Base-by-base conservation (phyloP, 1,284 basidiomycete species). In the Austroboletus rostrupii region DNA sequence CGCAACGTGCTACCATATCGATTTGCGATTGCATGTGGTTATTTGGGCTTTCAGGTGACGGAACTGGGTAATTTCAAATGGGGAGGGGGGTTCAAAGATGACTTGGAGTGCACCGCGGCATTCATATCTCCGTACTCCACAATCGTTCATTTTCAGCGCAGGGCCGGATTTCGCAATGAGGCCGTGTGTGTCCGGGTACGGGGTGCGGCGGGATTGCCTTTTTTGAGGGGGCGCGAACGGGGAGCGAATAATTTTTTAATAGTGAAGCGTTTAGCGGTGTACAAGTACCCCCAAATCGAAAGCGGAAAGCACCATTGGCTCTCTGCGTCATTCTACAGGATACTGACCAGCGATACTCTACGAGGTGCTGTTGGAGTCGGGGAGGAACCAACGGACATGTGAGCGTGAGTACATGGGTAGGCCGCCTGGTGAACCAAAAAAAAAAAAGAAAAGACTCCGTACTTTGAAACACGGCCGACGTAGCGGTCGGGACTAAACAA, bases 81-180 rank as follows among this genome's bases (percentile, higher is more conserved):
- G 17, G 45, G 35, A 43, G 40, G 37, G 41, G 21, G 36, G 16
- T 35, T 44, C 46, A 52, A 50, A 56, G 53, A 57, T 49, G 54
- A 17, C 29, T 44, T 51, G 37, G 37, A 55, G 52, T 12, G 41
- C 43, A 31, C 57, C 54, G 57, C 57, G 55, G 60, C 36, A 21
- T 54, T 46, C 42, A 38, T 36, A 55, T 46, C 52, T 52, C 60
- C 55, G 56, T 58, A 37, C 48, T 48, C 43, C 50, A 45, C 38
- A 28, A 46, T 54, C 48, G 43, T 50, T 41, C 32, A 40, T 33
- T 43, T 17, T 33, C 40, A 52, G 47, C 37, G 29, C 43, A 57
- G 52, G 47, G 7, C 21, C 20, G 46, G 8, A 31, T 35, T 35
- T 54, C 56, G 33, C 23, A 32, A 39, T 17, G 17, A n/a, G 19